Percentiles rank a stretch among this genome's conserved stretches.
These are phyloP conservation scores for Glaciozyma martinii DNA, from an alignment of 768 basidiomycete species.

Conservation along the genomic window DNA sequence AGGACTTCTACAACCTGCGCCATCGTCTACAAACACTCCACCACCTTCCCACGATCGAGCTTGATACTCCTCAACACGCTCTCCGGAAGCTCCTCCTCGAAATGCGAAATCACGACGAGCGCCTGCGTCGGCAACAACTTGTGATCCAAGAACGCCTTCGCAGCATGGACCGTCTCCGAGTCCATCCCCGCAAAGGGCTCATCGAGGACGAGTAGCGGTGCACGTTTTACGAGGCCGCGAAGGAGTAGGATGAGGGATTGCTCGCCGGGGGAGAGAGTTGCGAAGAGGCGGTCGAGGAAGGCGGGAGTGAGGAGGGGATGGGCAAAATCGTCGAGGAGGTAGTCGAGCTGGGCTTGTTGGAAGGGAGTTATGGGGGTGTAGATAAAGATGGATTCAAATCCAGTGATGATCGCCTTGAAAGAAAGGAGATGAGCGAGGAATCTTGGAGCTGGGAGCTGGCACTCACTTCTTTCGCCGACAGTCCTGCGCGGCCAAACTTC, in stretches of 20 bases:
- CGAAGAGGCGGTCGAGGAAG: conserved; percentile 53
- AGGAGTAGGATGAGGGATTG: conserved; percentile 75
- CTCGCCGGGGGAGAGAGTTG: conserved; percentile 58
- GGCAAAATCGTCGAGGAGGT: conserved; percentile 56
- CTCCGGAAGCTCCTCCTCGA: conserved; percentile 75
- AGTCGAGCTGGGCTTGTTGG: conserved; percentile 47
- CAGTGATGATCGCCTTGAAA: conserved; percentile 73
- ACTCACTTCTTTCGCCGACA: conserved; percentile 46
- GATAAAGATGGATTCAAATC: conserved; percentile 75
- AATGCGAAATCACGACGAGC: conserved; percentile 78
- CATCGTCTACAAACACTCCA: conserved; percentile 5
- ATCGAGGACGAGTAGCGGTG: conserved; percentile 71
- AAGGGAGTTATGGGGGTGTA: conserved; percentile 46
- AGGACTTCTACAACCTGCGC: neutral
- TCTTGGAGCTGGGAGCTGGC: neutral
- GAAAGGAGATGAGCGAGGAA: conserved; percentile 47
- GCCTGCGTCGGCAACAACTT: conserved; percentile 52
- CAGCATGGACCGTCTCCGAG: conserved; percentile 59
- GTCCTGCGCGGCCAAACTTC: conserved; percentile 16
- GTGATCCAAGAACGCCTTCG: conserved; percentile 54
- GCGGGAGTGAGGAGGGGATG: conserved; percentile 19
- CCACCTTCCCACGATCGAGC: conserved; percentile 14
- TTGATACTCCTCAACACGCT: conserved; percentile 4
- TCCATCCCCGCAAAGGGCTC: conserved; percentile 94
- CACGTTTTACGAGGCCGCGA: conserved; percentile 68